Evolutionary conservation across 148 eudicot species (phyloP).

Genomic region (Rhododendron griersonianum): DNA sequence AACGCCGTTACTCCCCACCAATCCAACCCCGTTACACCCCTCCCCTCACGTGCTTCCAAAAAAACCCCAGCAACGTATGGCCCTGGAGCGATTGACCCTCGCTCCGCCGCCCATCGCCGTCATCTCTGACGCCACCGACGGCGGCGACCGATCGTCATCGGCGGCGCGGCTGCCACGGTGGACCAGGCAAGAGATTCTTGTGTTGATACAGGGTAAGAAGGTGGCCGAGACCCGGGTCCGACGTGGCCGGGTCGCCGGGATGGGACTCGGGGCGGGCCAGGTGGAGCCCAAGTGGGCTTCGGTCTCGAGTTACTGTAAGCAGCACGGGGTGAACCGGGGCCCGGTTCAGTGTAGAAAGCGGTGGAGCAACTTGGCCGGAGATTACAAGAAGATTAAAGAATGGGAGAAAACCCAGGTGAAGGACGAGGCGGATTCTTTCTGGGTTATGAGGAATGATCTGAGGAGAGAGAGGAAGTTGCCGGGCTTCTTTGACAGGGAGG

Average conservation of each 20-base stretch:
- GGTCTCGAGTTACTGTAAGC: constrained; percentile 67
- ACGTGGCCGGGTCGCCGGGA: constrained; percentile 38
- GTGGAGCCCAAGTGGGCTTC: constrained; percentile 87
- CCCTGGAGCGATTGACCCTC: constrained; percentile 25
- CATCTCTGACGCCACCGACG: constrained; percentile 22
- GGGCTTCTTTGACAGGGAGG: constrained; percentile 82
- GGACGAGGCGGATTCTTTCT: constrained; percentile 65
- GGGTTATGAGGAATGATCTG: constrained; percentile 87
- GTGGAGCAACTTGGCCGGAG: constrained; percentile 91
- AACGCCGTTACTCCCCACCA: constrained; percentile 23
- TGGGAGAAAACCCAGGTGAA: constrained; percentile 48
- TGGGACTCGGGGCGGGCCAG: constrained; percentile 26
- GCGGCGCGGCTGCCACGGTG: constrained; percentile 69
- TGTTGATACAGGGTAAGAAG: constrained; percentile 73
- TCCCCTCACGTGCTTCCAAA: constrained; percentile 22
- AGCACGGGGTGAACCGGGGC: constrained; percentile 87
- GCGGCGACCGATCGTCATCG: constrained; percentile 18
- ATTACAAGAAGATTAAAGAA: constrained; percentile 88
- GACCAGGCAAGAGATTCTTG: constrained; percentile 86
- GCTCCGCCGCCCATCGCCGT: constrained; percentile 16
- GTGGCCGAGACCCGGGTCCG: constrained; percentile 78
- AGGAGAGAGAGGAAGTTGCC: constrained; percentile 82
- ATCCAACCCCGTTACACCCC: constrained; percentile 8
- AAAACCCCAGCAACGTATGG: constrained; percentile 11
- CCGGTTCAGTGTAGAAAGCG: constrained; percentile 92